Evolutionary conservation across 495 filamentous ascomycete species (phyloP).

Genomic region (Durotheca rogersii): DNA sequence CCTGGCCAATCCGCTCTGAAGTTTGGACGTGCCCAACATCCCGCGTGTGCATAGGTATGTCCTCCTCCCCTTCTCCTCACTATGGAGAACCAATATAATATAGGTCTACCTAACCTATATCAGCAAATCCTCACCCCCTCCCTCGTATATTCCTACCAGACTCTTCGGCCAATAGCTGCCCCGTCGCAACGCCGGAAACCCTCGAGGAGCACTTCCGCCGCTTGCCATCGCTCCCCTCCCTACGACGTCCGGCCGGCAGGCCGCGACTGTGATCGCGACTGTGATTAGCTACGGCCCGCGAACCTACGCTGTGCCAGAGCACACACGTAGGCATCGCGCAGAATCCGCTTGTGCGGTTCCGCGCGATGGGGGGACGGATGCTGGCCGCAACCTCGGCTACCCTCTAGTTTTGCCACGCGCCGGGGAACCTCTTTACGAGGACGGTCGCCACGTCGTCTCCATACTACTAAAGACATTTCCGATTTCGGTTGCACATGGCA

Average conservation of each 20-base stretch:
- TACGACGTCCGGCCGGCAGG: slow-evolving; percentile 18
- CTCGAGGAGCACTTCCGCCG: slow-evolving; percentile 13
- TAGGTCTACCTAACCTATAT: too few species aligned
- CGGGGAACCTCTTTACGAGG: too few species aligned
- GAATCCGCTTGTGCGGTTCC: too few species aligned
- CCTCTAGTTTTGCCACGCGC: too few species aligned
- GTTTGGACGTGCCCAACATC: slow-evolving; percentile 4
- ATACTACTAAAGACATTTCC: too few species aligned
- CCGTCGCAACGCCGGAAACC: slow-evolving; percentile 21
- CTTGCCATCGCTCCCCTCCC: slow-evolving; percentile 21
- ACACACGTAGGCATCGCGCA: too few species aligned
- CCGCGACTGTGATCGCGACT: slow-evolving; percentile 24
- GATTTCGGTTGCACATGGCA: not conserved
- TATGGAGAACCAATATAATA: too few species aligned
- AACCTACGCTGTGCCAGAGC: too few species aligned
- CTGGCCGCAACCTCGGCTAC: too few species aligned
- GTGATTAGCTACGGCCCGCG: slow-evolving; percentile 20
- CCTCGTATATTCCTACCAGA: slow-evolving; percentile 1
- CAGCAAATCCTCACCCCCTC: slow-evolving; percentile 10
- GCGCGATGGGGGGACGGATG: too few species aligned
- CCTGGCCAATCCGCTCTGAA: too few species aligned
- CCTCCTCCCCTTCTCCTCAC: slow-evolving; percentile 6
- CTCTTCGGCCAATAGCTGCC: slow-evolving; percentile 16
- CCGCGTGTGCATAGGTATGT: not conserved
- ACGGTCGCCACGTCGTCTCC: too few species aligned